phyloP scores from a whole-genome alignment of 257 asterid genomes.

The Solanum sitiens region DNA sequence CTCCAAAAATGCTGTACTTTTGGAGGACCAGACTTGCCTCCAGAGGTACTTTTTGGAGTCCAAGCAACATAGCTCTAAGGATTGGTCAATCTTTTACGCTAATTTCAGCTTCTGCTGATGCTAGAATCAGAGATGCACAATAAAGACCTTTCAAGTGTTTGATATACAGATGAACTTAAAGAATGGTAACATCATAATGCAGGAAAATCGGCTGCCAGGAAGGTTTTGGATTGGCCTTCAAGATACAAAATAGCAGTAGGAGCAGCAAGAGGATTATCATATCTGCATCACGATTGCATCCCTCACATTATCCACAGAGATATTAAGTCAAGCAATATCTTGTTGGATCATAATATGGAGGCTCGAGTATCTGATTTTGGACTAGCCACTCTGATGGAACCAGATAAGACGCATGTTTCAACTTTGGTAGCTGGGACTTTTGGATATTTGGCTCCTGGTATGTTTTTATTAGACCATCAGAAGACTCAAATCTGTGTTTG shows the following conservation, averaged over 20 bases:
- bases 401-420: conserved; percentile 79
- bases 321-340: conserved; percentile 76
- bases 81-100: background rate
- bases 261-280: conserved; percentile 82
- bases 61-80: background rate
- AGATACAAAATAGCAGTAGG: conserved; percentile 77
- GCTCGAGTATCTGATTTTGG: conserved; percentile 83
- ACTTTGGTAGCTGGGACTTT: conserved; percentile 86
- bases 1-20: background rate
- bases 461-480: background rate
- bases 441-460: conserved; percentile 91
- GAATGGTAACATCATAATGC: conserved; percentile 3
- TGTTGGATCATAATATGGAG: conserved; percentile 63
- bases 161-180: background rate
- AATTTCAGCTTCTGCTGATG: background rate
- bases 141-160: background rate
- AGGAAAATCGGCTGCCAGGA: conserved; percentile 52
- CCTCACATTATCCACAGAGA: conserved; percentile 91
- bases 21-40: background rate
- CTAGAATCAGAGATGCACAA: background rate
- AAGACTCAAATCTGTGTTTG: background rate
- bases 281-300: conserved; percentile 86
- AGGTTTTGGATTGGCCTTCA: conserved; percentile 58
- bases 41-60: background rate
- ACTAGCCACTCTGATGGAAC: conserved; percentile 78